Base-by-base conservation (phyloP, 257 asterid species). In the Mentha longifolia region DNA sequence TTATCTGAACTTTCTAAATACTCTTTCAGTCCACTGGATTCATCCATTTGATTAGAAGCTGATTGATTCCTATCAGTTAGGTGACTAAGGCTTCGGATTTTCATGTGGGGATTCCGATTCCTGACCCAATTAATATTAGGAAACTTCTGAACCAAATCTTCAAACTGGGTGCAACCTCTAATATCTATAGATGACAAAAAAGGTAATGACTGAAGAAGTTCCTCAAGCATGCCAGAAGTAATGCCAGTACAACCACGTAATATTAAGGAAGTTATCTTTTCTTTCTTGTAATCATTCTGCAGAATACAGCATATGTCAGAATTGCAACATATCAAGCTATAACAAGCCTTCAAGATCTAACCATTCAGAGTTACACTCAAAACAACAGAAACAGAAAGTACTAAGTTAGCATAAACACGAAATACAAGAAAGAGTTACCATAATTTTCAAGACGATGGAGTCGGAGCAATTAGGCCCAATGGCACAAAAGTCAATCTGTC, bases 1-100 rank as follows among this genome's bases (percentile, higher is more conserved):
- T 89, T 92, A 68, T 87, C 98, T 65, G 97, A 90, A 82, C 85
- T 95, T 81, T 95, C 99, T 83, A 95, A 76, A 82, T 95, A 95
- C 77, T 92, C 93, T 71, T 89, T 87, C 75, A 95, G 85, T 72
- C 99, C 99, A 84, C 83, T 83, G 71, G 98, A 95, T 77, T 92
- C 98, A 78, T 95, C 97, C 77, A 79, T 82, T 68, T 83, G 85
- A 72, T 69, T 83, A 71, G 76, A 77, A 65, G 83, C 71, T 58
- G 88, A 80, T 68, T 79, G 72, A 15, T 79, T 73, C 82, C 74
- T 79, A 61, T 86, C 95, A 73, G 79, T 73, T 31, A 88, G 62
- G 77, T 79, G 88, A 74, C 82, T 87, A 60, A 88, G 85, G 81
- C 85, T 81, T 80, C 88, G 86, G 47, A 74, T 77, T 80, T 83